Conservation (phyloP, 495 filamentous ascomycete species). For the Talaromyces proteolyticus region DNA sequence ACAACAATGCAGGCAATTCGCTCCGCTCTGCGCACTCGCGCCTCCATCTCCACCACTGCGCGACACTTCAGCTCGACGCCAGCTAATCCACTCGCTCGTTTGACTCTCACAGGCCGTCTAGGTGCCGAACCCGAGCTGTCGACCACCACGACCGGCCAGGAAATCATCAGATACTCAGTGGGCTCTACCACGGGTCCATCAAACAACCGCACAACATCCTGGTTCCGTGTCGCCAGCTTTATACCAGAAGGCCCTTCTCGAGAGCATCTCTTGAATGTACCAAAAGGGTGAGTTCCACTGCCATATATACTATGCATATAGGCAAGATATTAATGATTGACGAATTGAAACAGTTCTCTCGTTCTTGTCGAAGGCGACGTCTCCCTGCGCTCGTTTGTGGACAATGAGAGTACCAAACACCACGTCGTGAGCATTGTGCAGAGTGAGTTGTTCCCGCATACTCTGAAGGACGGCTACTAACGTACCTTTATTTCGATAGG, state of each 20-base stretch:
- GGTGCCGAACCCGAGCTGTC: conserved; percentile 62
- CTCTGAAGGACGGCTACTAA: not conserved
- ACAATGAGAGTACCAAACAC: conserved; percentile 56
- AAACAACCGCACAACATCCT: conserved; percentile 66
- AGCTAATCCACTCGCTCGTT: conserved; percentile 40
- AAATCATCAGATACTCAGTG: conserved; percentile 63
- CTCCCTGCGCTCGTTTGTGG: conserved; percentile 52
- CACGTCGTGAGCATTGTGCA: conserved; percentile 59
- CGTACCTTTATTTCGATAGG: conserved; percentile 24
- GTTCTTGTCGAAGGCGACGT: conserved; percentile 73
- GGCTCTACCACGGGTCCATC: conserved; percentile 49
- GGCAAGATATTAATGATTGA: not conserved
- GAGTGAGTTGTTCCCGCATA: conserved; percentile 46
- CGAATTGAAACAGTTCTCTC: conserved; percentile 46
- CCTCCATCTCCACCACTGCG: conserved; percentile 31
- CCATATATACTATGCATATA: not conserved
- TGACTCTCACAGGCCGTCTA: conserved; percentile 74
- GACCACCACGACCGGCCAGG: conserved; percentile 57
- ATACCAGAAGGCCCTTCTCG: conserved; percentile 50
- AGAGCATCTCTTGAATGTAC: conserved; percentile 58
- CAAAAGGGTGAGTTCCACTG: conserved; percentile 66
- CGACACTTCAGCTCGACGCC: conserved; percentile 56
- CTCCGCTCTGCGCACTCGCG: conserved; percentile 27
- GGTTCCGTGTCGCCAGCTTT: conserved; percentile 69
- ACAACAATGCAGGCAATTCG: conserved; percentile 7